Base-by-base conservation (phyloP, 139 green algal genomes). In the Ulvella scutata region DNA sequence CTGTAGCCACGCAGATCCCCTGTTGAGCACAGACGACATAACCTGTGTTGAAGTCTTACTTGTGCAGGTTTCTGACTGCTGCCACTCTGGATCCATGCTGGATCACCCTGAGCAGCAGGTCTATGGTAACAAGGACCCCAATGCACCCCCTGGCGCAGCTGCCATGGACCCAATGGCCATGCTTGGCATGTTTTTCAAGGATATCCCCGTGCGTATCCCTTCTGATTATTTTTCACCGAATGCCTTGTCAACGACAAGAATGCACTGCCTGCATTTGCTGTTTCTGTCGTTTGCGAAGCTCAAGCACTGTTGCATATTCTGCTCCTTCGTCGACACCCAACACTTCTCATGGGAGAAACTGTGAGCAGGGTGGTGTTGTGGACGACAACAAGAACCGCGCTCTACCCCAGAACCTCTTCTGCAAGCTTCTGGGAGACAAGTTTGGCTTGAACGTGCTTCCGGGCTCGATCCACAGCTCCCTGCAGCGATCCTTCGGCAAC, bases 41-140 rank as follows among this genome's bases (percentile, higher is more conserved):
- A 20, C 20, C 20, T 60, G 43, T 17, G 17, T 60, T 17, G 17
- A 75, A 29, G 13, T 13, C 7, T 73, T 2, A 62, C 2, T 21
- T 75, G 34, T 62, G 72, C 72, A 3, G n/a, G 26, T 60, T 9
- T 35, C 83, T 43, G 88, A 93, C 80, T 92, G 84, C 79, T 93
- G 88, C 83, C 88, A 93, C 82, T 85, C 36, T 34, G 81, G 82
- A 26, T 79, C 77, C 13, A 43, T 92, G 43, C 79, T 92, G 38
- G 87, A 92, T 72, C 81, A 88, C 75, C 59, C 59, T 1, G 62
- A 86, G 37, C 77, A 88, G 62, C 62, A 79, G 33, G 87, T 92
- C 74, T 77, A 36, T 20, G 85, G 85, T 0, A 38, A 79, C 35
- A 88, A 88, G 80, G 61, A 74, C 3, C 79, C 79, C 1, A 43